Base-by-base conservation (phyloP, 2,329 filamentous ascomycete genomes). In the Hypoxylon sp. region DNA sequence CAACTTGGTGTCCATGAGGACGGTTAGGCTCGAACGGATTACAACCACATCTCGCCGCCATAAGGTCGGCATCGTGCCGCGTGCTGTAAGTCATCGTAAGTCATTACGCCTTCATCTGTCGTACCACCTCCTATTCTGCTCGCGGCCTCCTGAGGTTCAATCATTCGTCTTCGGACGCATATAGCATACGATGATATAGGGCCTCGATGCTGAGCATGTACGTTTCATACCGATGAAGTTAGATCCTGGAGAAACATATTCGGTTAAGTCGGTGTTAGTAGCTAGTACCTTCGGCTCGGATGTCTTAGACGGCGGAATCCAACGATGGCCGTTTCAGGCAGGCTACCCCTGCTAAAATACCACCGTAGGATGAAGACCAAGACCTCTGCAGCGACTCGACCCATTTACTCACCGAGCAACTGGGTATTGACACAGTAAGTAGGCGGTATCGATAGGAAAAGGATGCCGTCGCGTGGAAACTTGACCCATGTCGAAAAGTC, bases 321-420 rank as follows among this genome's bases (percentile, higher is more conserved):
- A 62, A 56, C 58, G 46, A 54, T 55, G 32, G 27, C 62, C 51
- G 68, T 70, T 70, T 70, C 65, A 68, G 46, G 58, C 59, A 50
- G 27, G 10, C 47, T 4, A 60, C 46, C 68, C 68, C 62, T 68
- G 54, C 24, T 57, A 31, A 13, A 57, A 62, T 63, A 58, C 53
- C 62, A 62, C 59, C 27, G 55, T 67, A 60, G 60, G 39, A 51
- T n/a, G 6, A 32, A 54, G 21, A 24, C 15, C 27, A 37, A 44
- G 11, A 24, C 31, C 17, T 62, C 32, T 59, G 47, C 35, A 57
- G 53, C 42, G 13, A 19, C 50, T 65, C 42, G 58, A 56, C 46
- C 48, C 19, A 29, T 35, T 56, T 37, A 46, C 32, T 46, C 46
- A 62, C 54, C 39, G 44, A 68, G 13, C 21, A 48, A 62, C 59